phyloP scores from a whole-genome alignment of 2,329 filamentous ascomycete genomes.

The Stagonosporopsis vannaccii region DNA sequence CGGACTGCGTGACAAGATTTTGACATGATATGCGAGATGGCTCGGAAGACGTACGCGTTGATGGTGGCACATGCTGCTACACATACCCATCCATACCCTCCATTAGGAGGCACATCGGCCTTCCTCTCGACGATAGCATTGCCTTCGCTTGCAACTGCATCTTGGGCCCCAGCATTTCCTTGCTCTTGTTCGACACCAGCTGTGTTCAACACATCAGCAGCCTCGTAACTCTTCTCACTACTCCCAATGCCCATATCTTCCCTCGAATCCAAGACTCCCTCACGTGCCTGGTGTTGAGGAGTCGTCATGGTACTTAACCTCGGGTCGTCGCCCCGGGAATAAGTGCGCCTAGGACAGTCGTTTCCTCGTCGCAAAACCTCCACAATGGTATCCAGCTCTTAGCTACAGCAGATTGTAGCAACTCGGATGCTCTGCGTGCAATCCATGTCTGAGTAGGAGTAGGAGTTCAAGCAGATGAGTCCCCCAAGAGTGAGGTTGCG shows the following conservation, averaged over 20 bases:
- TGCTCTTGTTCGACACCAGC: conserved; percentile 1
- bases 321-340: conserved; percentile 16
- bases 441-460: conserved; percentile 6
- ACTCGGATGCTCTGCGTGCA: background rate
- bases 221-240: conserved; percentile 8
- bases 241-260: background rate
- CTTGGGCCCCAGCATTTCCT: conserved; percentile 33
- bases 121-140: background rate
- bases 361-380: background rate
- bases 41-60: conserved; percentile 43
- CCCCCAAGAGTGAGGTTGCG: background rate
- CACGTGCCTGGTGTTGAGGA: background rate
- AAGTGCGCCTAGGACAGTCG: background rate
- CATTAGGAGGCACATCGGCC: conserved; percentile 67
- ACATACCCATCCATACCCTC: conserved; percentile 68
- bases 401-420: background rate
- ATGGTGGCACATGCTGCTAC: conserved; percentile 48
- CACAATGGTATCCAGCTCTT: background rate
- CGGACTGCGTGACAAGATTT: background rate
- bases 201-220: background rate
- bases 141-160: conserved; percentile 57
- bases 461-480: conserved; percentile 14
- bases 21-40: background rate
- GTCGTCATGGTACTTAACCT: conserved; percentile 8
- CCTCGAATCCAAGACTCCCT: background rate